These are phyloP conservation scores for Penicillium tannophilum DNA, from an alignment of 495 filamentous ascomycete genomes.

Conservation along the genomic window DNA sequence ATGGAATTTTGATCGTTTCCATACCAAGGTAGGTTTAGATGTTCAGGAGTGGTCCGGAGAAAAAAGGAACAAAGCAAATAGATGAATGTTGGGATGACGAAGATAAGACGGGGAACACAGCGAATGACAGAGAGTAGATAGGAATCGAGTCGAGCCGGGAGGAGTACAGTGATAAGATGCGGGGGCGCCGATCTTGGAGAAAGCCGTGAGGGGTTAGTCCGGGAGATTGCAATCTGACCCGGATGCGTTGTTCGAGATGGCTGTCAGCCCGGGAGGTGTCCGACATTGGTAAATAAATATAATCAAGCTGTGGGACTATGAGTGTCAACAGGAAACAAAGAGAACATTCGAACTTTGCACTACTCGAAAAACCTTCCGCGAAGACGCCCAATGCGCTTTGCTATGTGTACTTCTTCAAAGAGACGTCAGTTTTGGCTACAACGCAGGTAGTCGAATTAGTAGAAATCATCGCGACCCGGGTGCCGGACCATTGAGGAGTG, in stretches of 20 bases:
- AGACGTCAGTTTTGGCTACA: too few relatives aligned
- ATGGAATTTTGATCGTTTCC: constrained; percentile 66
- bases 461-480: too few relatives aligned
- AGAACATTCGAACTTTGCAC: too few relatives aligned
- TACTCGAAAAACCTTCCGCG: too few relatives aligned
- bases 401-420: too few relatives aligned
- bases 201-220: constrained; percentile 4
- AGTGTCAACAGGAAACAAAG: too few relatives aligned
- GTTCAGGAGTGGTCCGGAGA: background rate
- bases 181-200: constrained; percentile 19
- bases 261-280: too few relatives aligned
- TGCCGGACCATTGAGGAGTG: too few relatives aligned
- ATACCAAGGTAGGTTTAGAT: constrained; percentile 38
- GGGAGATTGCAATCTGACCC: background rate
- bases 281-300: too few relatives aligned
- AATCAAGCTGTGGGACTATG: too few relatives aligned
- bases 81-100: constrained; percentile 1
- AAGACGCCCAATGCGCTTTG: too few relatives aligned
- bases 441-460: too few relatives aligned
- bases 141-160: constrained; percentile 4
- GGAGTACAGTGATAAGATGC: constrained; percentile 22
- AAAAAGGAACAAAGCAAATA: background rate
- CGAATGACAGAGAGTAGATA: constrained; percentile 17
- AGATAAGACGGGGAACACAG: constrained; percentile 14
- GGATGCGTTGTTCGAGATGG: constrained; percentile 1